Conservation (phyloP, 805 yeast genomes). For the Pichia scutulata region DNA sequence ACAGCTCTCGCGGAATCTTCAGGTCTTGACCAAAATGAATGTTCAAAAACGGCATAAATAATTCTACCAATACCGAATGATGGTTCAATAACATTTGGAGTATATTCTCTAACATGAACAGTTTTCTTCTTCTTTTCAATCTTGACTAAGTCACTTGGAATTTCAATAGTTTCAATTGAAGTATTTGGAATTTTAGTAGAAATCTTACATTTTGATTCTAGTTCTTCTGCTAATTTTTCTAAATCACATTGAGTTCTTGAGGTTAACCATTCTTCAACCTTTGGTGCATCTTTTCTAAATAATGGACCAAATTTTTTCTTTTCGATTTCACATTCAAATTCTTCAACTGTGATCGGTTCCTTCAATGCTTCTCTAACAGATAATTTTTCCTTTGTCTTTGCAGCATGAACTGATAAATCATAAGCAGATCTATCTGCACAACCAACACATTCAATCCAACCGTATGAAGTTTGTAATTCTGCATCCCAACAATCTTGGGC, state of each 20-base stretch:
- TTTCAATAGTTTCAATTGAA: conserved; percentile 45
- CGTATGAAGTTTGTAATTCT: conserved; percentile 89
- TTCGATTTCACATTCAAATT: conserved; percentile 76
- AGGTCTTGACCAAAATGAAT: conserved; percentile 90
- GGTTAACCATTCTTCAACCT: conserved; percentile 73
- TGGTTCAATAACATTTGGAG: conserved; percentile 97
- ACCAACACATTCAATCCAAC: conserved; percentile 99
- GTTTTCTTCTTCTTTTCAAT: conserved; percentile 73
- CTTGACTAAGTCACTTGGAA: conserved; percentile 62
- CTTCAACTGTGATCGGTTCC: conserved; percentile 76
- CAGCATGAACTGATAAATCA: conserved; percentile 91
- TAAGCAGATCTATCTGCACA: conserved; percentile 99
- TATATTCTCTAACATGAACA: conserved; percentile 90
- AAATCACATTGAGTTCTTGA: conserved; percentile 78
- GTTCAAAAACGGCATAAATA: conserved; percentile 88
- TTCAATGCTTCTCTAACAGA: conserved; percentile 88
- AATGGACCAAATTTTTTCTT: conserved; percentile 97
- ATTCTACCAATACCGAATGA: conserved; percentile 99
- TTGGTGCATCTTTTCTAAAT: conserved; percentile 95
- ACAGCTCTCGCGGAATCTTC: conserved; percentile 79
- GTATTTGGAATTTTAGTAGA: conserved; percentile 60
- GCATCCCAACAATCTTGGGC: conserved; percentile 99
- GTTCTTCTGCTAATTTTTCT: conserved; percentile 65
- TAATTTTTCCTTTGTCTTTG: conserved; percentile 89
- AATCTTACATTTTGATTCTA: conserved; percentile 55